Conservation (phyloP, 805 yeast genomes). For the Clavispora asparagi region DNA sequence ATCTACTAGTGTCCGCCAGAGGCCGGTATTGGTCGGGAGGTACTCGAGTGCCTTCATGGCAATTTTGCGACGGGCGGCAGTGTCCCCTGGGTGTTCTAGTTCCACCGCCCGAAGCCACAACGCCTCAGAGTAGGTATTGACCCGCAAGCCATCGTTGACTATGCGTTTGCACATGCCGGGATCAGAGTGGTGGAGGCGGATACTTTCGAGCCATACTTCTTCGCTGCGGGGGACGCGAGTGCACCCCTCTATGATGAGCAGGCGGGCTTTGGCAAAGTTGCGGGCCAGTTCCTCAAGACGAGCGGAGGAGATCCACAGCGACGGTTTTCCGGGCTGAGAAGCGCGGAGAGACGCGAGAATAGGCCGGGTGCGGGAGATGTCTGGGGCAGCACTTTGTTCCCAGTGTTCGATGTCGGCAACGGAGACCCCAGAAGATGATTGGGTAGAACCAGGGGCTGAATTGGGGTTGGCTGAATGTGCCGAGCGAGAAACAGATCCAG, state of each 20-base stretch:
- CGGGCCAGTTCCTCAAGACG: slow-evolving; percentile 65
- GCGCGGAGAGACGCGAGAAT: slow-evolving; percentile 64
- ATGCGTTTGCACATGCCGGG: slow-evolving; percentile 49
- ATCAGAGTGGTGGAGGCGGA: slow-evolving; percentile 52
- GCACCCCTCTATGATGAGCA: slow-evolving; percentile 71
- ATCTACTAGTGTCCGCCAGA: slow-evolving; percentile 70
- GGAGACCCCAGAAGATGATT: slow-evolving; percentile 1
- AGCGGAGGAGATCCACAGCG: slow-evolving; percentile 86
- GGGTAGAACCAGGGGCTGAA: neutral
- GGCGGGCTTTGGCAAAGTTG: slow-evolving; percentile 51
- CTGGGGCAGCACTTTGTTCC: slow-evolving; percentile 21
- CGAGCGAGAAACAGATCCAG: no score
- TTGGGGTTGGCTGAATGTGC: no score
- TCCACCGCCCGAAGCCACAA: slow-evolving; percentile 73
- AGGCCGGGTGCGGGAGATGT: slow-evolving; percentile 51
- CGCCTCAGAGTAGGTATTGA: slow-evolving; percentile 48
- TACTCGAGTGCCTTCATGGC: slow-evolving; percentile 68
- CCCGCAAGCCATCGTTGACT: slow-evolving; percentile 60
- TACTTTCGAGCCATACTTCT: slow-evolving; percentile 77
- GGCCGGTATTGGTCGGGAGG: slow-evolving; percentile 47
- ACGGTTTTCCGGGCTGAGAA: slow-evolving; percentile 66
- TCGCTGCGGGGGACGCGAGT: slow-evolving; percentile 58
- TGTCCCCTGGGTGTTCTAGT: slow-evolving; percentile 50
- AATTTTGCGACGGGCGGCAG: slow-evolving; percentile 47
- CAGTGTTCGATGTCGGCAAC: slow-evolving; percentile 11